These are phyloP conservation scores for Polytolypa hystricis DNA, from an alignment of 2,329 filamentous ascomycete species.

Conservation along the genomic window DNA sequence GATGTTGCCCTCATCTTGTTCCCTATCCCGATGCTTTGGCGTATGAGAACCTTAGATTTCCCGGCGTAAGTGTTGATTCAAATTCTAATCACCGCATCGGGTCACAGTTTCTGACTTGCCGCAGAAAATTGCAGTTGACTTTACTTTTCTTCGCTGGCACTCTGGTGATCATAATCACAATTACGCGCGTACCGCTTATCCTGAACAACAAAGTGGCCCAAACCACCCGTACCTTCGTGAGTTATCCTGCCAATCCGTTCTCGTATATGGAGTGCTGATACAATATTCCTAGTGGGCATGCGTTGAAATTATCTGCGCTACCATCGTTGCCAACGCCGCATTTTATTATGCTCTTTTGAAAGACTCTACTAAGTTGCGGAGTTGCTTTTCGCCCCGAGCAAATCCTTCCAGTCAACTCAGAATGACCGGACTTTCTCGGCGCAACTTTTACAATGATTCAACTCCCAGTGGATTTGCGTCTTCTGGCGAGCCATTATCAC, in stretches of 20 bases:
- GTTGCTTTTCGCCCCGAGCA: background rate
- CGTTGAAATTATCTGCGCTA: slow-evolving; percentile 12
- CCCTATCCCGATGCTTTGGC: slow-evolving; percentile 13
- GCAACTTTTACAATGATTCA: too few species aligned
- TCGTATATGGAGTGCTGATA: too few species aligned
- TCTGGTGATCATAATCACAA: slow-evolving; percentile 10
- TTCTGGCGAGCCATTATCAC: too few species aligned
- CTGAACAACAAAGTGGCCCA: slow-evolving; percentile 9
- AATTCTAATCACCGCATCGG: background rate
- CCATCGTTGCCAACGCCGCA: slow-evolving; percentile 11
- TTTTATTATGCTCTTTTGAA: slow-evolving; percentile 13
- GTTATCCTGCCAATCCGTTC: too few species aligned
- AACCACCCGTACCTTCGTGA: slow-evolving; percentile 10
- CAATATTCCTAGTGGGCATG: slow-evolving; percentile 10
- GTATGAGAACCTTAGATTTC: slow-evolving; percentile 10
- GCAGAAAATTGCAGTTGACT: slow-evolving; percentile 12
- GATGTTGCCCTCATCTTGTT: slow-evolving; percentile 13
- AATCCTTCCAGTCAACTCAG: background rate
- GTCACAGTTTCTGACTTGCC: background rate
- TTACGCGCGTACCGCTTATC: slow-evolving; percentile 12
- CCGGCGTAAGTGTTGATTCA: slow-evolving; percentile 8
- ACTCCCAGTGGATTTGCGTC: too few species aligned
- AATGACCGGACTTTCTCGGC: too few species aligned
- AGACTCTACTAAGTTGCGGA: slow-evolving; percentile 5
- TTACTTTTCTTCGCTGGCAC: slow-evolving; percentile 11